Evolutionary conservation across 768 basidiomycete genomes (phyloP), one percentile per base, ranked within the genome.

Genomic region (Auriculariales sp.): DNA sequence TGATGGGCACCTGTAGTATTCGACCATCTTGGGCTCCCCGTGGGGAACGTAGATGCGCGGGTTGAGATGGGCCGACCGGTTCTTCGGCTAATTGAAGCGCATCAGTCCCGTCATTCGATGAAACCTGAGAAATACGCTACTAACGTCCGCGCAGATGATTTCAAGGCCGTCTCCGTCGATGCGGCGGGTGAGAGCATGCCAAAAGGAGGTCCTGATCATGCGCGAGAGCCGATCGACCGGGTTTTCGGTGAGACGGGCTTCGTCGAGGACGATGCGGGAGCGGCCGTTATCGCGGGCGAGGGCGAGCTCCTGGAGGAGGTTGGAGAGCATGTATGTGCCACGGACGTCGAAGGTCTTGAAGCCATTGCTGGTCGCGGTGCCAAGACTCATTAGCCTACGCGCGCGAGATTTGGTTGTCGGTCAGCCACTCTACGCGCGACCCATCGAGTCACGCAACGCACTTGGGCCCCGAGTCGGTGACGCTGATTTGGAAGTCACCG

Each of bases 301-400:
- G 2, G 94, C 94, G 44, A 99, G 82, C 63, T 99, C 94, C 71
- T 99, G 94, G n/a, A 99, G 74, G 24, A 99, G 77, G 66, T 97
- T 98, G 11, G 94, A 97, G 42, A 99, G 72, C 94, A 97, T 98
- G 67, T 98, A 99, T n/a, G 86, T 97, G 34, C 95, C 94, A 39
- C 94, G 75, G 54, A 98, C 90, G 66, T 99, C 94, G 63, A 95
- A 95, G 3, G 83, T 83, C 70, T 97, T 97, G 79, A 89, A 93
- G 15, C 93, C 94, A 65, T 99, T 99, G 65, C 88, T 91, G 3
- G 91, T 91, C 7, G 91, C 94, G 0, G 94, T 99, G 15, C 94
- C 94, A 49, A 99, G 74, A 0, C 93, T 80, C 74, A 98, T 83
- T 62, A 94, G 75, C 70, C 98, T 99, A 11, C 93, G 94, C n/a